Percentiles rank a stretch among this genome's conserved stretches.
phyloP scores from a whole-genome alignment of 169 alveolate species.

The Cryptosporidium viatorum region DNA sequence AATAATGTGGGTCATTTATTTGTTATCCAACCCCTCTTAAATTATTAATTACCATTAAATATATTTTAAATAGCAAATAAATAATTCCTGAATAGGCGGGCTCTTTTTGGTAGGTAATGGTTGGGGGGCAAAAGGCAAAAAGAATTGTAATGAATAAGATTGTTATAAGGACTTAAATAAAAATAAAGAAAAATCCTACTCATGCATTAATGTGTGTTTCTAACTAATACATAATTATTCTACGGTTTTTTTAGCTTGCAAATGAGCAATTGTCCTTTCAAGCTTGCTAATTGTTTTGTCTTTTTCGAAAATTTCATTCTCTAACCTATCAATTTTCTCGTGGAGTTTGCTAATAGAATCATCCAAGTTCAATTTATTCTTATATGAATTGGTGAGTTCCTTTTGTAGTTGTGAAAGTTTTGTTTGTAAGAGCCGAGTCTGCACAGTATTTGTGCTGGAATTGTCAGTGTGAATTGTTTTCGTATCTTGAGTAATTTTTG shows the following conservation, averaged over 20 bases:
- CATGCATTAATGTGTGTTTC: neutral
- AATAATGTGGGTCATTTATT: constrained; percentile 1
- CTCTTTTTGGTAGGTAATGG: neutral
- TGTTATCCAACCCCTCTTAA: constrained; percentile 5
- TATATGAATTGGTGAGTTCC: constrained; percentile 50
- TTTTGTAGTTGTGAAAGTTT: constrained; percentile 37
- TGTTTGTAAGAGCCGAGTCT: neutral
- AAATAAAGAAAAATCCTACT: neutral
- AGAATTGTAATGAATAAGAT: neutral
- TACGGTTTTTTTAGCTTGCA: neutral
- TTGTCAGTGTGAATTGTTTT: neutral
- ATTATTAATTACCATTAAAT: neutral
- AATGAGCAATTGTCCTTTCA: constrained; percentile 10
- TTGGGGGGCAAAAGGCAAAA: neutral
- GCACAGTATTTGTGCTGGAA: neutral
- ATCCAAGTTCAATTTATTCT: constrained; percentile 29
- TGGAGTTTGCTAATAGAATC: constrained; percentile 25
- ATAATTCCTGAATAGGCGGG: neutral
- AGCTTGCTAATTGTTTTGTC: constrained; percentile 44
- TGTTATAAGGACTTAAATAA: neutral
- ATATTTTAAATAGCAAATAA: neutral
- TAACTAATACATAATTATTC: neutral
- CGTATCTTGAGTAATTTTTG: neutral
- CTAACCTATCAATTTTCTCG: constrained; percentile 18
- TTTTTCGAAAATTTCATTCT: constrained; percentile 13